A percentile compares a stretch with the other conserved stretches of the same genome.
phyloP scores from a whole-genome alignment of 2,329 filamentous ascomycete species.

The Pyrenophora seminiperda region DNA sequence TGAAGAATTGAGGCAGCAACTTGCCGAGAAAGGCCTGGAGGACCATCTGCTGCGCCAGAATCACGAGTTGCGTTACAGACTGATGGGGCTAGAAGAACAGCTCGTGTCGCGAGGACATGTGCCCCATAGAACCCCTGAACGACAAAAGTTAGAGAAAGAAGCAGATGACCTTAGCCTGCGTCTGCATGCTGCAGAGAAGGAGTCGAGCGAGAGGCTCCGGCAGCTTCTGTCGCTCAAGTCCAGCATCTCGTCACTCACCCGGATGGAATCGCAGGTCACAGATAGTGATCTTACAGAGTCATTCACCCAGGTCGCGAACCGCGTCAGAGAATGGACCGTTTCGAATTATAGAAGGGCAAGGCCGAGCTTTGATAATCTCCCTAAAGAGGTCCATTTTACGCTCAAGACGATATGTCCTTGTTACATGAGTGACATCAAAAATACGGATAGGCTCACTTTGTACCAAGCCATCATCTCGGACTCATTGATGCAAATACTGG shows the following conservation, averaged over 20 bases:
- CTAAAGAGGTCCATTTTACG: conserved; percentile 21
- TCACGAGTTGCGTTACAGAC: conserved; percentile 28
- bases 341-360: conserved; percentile 69
- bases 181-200: conserved; percentile 57
- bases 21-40: conserved; percentile 6
- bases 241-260: conserved; percentile 70
- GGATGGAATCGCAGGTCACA: conserved; percentile 64
- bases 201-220: conserved; percentile 59
- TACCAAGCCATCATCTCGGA: conserved; percentile 41
- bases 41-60: conserved; percentile 31
- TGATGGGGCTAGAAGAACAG: conserved; percentile 35
- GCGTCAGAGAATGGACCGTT: conserved; percentile 76
- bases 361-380: conserved; percentile 44
- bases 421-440: conserved; percentile 15
- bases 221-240: conserved; percentile 73
- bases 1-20: conserved; percentile 27
- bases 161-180: conserved; percentile 36
- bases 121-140: not conserved
- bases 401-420: conserved; percentile 26
- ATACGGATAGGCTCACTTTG: conserved; percentile 36
- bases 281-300: conserved; percentile 70
- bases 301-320: conserved; percentile 67
- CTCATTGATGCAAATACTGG: conserved; percentile 36
- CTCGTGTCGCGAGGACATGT: conserved; percentile 27
- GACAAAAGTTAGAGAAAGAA: conserved; percentile 21